Conservation (phyloP, 495 filamentous ascomycete genomes). For the Parathielavia hyrcaniae region DNA sequence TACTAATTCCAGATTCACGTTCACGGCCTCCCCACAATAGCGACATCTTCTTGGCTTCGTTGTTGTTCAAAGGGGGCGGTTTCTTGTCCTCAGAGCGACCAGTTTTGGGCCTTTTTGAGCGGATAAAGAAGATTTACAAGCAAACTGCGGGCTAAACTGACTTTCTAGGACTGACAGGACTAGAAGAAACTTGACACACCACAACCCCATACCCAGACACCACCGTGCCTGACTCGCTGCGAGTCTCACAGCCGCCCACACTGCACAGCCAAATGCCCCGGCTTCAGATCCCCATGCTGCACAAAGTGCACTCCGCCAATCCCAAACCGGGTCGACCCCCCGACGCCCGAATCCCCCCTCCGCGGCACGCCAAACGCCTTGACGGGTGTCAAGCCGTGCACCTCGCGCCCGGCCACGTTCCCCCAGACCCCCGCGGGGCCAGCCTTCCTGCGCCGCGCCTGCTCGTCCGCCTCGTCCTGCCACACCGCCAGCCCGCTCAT, state of each 20-base stretch:
- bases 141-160: no score
- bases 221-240: background rate
- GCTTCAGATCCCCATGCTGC: background rate
- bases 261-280: conserved; percentile 2
- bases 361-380: background rate
- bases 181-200: no score
- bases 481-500: conserved; percentile 6
- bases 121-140: no score
- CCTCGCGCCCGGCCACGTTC: background rate
- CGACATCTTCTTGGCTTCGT: no score
- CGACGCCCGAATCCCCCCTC: background rate
- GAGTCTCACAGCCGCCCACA: background rate
- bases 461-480: conserved; percentile 11
- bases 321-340: background rate
- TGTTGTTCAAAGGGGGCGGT: no score
- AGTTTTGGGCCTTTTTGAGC: no score
- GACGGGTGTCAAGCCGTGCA: background rate
- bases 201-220: no score
- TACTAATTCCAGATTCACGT: no score
- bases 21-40: no score
- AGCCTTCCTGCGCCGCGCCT: background rate
- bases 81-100: no score
- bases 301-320: background rate
- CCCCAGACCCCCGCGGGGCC: no score
- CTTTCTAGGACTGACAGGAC: background rate